Evolutionary conservation across 83 land plant genomes (phyloP).

Genomic region (Isoetes engelmannii): DNA sequence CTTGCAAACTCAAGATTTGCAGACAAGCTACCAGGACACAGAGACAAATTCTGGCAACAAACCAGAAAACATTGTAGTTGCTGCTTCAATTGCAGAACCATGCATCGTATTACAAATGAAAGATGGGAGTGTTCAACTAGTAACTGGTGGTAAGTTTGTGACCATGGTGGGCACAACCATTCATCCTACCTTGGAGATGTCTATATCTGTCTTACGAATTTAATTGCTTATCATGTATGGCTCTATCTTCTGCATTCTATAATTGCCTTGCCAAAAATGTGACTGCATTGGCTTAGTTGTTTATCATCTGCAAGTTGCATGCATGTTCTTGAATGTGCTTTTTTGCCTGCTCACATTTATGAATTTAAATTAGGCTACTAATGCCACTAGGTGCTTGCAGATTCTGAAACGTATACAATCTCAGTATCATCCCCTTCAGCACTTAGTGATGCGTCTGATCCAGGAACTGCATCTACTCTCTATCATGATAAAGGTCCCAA

Average conservation of each 20-base stretch:
- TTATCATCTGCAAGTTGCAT: not conserved
- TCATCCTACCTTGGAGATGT: not conserved
- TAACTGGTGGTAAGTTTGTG: constrained; percentile 45
- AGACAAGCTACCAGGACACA: constrained; percentile 29
- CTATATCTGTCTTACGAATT: too few relatives aligned
- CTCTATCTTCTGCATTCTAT: too few relatives aligned
- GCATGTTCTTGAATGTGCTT: too few relatives aligned
- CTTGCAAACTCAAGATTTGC: constrained; percentile 74
- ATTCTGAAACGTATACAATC: constrained; percentile 60
- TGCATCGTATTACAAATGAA: constrained; percentile 72
- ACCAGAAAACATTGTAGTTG: constrained; percentile 39
- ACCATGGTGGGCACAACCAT: not conserved
- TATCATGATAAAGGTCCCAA: constrained; percentile 92
- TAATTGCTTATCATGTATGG: too few relatives aligned
- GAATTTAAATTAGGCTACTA: not conserved
- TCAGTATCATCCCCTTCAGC: constrained; percentile 45
- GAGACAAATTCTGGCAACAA: constrained; percentile 32
- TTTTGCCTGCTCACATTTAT: too few relatives aligned
- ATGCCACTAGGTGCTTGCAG: constrained; percentile 34
- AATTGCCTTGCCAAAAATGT: too few relatives aligned
- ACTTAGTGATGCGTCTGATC: constrained; percentile 41
- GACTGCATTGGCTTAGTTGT: too few relatives aligned
- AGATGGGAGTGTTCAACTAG: constrained; percentile 85
- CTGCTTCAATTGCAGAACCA: constrained; percentile 89
- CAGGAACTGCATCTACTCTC: constrained; percentile 72